phyloP scores from a whole-genome alignment of 2,329 filamentous ascomycete species.

The Sordariomycetes sp. region DNA sequence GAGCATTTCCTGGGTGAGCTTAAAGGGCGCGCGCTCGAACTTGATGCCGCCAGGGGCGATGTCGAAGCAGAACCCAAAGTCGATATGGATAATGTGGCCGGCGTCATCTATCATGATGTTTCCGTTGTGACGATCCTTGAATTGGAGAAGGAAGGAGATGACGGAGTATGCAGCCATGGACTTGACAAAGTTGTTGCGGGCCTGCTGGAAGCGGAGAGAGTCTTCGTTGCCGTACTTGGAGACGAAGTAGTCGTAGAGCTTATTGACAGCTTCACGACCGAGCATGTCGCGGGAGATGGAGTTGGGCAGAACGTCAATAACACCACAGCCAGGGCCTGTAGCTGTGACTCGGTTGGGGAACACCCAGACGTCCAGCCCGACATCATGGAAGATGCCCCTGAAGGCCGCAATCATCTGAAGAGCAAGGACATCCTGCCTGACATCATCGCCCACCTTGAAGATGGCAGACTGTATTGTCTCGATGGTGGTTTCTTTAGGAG shows the following conservation, averaged over 20 bases:
- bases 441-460: conserved; percentile 99
- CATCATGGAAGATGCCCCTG: conserved; percentile 89
- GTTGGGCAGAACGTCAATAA: conserved; percentile 96
- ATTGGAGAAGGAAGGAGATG: conserved; percentile 92
- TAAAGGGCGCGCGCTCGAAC: conserved; percentile 97
- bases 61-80: conserved; percentile 99
- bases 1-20: conserved; percentile 94
- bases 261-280: conserved; percentile 93
- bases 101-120: conserved; percentile 99
- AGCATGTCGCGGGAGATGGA: conserved; percentile 99
- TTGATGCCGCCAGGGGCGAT: conserved; percentile 95
- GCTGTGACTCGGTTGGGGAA: conserved; percentile 96
- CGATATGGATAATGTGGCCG: conserved; percentile 95
- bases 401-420: conserved; percentile 98
- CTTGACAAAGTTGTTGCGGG: conserved; percentile 95
- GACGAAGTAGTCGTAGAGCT: conserved; percentile 95
- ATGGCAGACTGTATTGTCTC: conserved; percentile 99
- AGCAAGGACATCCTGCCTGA: conserved; percentile 90
- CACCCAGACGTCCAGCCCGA: conserved; percentile 93
- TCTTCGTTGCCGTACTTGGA: conserved; percentile 97
- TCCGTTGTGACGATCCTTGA: conserved; percentile 98
- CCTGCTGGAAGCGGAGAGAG: conserved; percentile 88
- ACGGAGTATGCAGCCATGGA: conserved; percentile 98
- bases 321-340: conserved; percentile 91
- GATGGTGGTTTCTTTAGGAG: conserved; percentile 44